phyloP scores from a whole-genome alignment of 192 early-diverging fungal species.

The Linderina pennispora region DNA sequence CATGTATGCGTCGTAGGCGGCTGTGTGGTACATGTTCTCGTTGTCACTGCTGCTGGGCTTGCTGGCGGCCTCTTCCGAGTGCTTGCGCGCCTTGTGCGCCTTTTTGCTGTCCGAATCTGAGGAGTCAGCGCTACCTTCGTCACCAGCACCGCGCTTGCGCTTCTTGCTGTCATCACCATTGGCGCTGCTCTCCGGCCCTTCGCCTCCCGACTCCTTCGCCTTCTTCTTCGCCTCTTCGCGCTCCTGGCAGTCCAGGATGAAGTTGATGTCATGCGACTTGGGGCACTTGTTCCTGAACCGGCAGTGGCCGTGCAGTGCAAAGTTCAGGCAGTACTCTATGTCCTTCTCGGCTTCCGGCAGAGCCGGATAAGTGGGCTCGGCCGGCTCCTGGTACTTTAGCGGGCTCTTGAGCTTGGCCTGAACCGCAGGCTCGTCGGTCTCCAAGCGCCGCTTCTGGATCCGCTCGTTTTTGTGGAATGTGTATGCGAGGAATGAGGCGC shows the following conservation, averaged over 20 bases:
- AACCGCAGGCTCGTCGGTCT: conserved; percentile 17
- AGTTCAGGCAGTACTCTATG: conserved; percentile 68
- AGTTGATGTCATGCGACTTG: conserved; percentile 77
- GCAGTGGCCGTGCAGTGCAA: conserved; percentile 84
- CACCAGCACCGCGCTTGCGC: conserved; percentile 10
- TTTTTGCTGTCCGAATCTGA: conserved; percentile 3
- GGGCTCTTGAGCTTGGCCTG: conserved; percentile 12
- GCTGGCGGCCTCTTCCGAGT: not conserved
- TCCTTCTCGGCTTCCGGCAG: not conserved
- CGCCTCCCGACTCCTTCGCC: conserved; percentile 12
- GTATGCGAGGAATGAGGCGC: conserved; percentile 33
- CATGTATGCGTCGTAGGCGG: conserved; percentile 96
- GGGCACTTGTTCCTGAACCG: conserved; percentile 57
- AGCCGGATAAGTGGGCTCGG: conserved; percentile 1
- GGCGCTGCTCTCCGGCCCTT: conserved; percentile 6
- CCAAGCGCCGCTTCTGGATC: conserved; percentile 11
- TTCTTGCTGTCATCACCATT: conserved; percentile 6
- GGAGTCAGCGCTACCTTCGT: conserved; percentile 1
- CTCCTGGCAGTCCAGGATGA: conserved; percentile 73
- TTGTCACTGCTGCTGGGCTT: not conserved
- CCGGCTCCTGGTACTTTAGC: conserved; percentile 1
- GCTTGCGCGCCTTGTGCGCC: conserved; percentile 1
- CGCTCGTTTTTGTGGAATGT: conserved; percentile 40
- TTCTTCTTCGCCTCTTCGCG: not conserved
- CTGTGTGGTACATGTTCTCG: conserved; percentile 71